Evolutionary conservation across 2,329 filamentous ascomycete genomes (phyloP).

Genomic region (Ceratocystis eucalypticola): DNA sequence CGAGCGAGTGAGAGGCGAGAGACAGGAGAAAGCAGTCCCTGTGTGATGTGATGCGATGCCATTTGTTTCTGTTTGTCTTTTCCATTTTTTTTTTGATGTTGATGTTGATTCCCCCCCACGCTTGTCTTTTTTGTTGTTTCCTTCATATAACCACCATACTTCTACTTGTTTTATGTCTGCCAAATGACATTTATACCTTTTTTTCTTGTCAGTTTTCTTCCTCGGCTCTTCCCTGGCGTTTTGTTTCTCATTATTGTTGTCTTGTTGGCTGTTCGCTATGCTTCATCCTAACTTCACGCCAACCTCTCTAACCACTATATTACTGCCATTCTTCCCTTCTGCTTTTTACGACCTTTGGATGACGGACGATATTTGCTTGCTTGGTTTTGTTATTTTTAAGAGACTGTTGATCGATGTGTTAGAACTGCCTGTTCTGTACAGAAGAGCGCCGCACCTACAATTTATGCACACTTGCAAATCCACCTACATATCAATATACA

Average conservation of each 20-base stretch:
- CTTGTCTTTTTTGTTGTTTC: not conserved
- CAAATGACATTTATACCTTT: slow-evolving; percentile 4
- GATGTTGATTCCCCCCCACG: slow-evolving; percentile 7
- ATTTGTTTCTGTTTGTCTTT: too few species aligned
- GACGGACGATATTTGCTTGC: not conserved
- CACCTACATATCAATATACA: too few species aligned
- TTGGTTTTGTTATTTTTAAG: not conserved
- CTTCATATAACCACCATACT: not conserved
- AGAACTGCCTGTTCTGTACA: too few species aligned
- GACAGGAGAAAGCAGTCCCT: too few species aligned
- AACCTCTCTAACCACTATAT: not conserved
- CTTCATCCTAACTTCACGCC: not conserved
- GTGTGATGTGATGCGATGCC: too few species aligned
- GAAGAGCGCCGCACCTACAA: too few species aligned
- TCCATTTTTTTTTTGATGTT: slow-evolving; percentile 5
- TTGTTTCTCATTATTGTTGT: not conserved
- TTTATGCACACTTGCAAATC: too few species aligned
- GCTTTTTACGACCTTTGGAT: not conserved
- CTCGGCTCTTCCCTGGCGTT: not conserved
- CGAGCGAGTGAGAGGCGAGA: not conserved
- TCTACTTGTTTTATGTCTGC: slow-evolving; percentile 4
- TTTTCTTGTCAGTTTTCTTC: not conserved
- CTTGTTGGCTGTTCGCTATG: not conserved
- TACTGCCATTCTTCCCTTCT: not conserved
- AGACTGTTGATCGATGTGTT: not conserved